Base-by-base conservation (phyloP, 495 filamentous ascomycete species). In the Beverwykella pulmonaria region DNA sequence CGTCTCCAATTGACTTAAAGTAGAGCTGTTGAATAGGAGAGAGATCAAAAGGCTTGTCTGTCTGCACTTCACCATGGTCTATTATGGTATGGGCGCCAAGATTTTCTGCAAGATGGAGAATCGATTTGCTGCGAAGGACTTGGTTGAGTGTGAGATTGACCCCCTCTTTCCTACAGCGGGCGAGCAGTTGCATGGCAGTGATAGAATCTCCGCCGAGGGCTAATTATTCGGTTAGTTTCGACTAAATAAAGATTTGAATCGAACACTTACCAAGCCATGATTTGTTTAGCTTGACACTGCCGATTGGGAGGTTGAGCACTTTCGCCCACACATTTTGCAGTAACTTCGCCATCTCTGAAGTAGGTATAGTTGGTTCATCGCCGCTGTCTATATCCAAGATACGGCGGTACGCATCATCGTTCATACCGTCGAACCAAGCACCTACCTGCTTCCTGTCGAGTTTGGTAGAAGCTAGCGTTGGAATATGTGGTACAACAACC, bases 101-200 rank as follows among this genome's bases (percentile, higher is more conserved):
- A 22, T 20, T 62, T 15, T 64, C 54, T 12, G 66, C 61, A 30
- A 72, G 63, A 19, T 72, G 66, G 4, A 49, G 30, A 34, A 72
- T 36, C 20, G 66, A 69, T 56, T 69, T 72, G 70, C 66, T 69
- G 10, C 61, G 55, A 41, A 72, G 66, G 20, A 72, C 62, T 50
- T 69, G 60, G 26, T 72, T 67, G 1, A 72, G 53, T 1, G 66
- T 66, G 49, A 72, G 67, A 36, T 54, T 57, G 44, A 72, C 54
- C 8, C 67, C 67, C 29, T 72, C 67, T 36, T 66, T 72, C 22
- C 64, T 48, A 39, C 70, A 72, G 14, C 59, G 57, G 0, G 66
- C 61, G 12, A 72, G 61, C 5, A 72, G 47, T 53, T 72, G 70
- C 65, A 72, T 72, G 7, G 70, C 70, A 2, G 70, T 69, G 34